phyloP scores from a whole-genome alignment of 2,329 filamentous ascomycete genomes.

The Calonectria naviculata region DNA sequence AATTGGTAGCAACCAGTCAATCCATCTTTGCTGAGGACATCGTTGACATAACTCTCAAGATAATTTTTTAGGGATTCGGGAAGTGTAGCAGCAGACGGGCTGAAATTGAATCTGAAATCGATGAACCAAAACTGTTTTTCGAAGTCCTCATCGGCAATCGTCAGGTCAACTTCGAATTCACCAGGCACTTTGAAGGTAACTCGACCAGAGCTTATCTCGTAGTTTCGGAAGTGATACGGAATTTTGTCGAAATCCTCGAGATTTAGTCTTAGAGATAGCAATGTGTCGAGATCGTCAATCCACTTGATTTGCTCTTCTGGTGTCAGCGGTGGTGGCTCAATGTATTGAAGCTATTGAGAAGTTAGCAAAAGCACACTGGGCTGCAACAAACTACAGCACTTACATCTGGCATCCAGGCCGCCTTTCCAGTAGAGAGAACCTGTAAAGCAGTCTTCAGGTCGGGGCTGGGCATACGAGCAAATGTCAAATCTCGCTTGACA shows the following conservation, averaged over 20 bases:
- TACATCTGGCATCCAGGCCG: conserved; percentile 83
- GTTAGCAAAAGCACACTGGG: conserved; percentile 45
- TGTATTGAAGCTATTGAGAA: conserved; percentile 73
- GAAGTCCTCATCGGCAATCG: conserved; percentile 87
- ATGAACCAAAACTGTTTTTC: conserved; percentile 93
- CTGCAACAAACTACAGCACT: conserved; percentile 42
- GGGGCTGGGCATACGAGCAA: conserved; percentile 85
- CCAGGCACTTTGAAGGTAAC: conserved; percentile 86
- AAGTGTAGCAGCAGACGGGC: conserved; percentile 71
- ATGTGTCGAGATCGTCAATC: conserved; percentile 84
- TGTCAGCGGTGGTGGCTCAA: conserved; percentile 78
- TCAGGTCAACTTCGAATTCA: conserved; percentile 94
- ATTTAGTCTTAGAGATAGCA: conserved; percentile 85
- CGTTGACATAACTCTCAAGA: conserved; percentile 80
- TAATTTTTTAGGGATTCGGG: conserved; percentile 72
- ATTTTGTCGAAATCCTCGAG: conserved; percentile 82
- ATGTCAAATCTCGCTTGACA: conserved; percentile 78
- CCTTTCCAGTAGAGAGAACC: conserved; percentile 81
- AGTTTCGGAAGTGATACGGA: conserved; percentile 81
- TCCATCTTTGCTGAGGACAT: conserved; percentile 75
- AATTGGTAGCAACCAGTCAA: conserved; percentile 85
- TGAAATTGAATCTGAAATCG: conserved; percentile 87
- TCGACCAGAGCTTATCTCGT: conserved; percentile 84
- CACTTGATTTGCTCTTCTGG: conserved; percentile 78
- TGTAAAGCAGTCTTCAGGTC: conserved; percentile 92